Evolutionary conservation across 2,329 filamentous ascomycete genomes (phyloP), one percentile per base, ranked within the genome.

Genomic region (Fusarium sp.): DNA sequence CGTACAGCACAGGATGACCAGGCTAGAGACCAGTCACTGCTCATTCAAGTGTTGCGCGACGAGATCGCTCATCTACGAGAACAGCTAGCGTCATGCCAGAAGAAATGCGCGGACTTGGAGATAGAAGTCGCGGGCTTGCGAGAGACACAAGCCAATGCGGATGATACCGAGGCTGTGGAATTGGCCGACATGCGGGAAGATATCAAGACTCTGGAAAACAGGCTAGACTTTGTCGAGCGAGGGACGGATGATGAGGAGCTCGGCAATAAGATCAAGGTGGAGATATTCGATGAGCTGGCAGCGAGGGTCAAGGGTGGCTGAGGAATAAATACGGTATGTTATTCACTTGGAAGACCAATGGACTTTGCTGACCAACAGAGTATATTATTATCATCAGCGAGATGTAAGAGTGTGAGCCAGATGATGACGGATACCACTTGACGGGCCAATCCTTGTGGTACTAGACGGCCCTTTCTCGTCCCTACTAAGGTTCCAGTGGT

Each of bases 221-320:
- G 48, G n/a, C 30, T 50, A 15, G n/a, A 50, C 35, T 50, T 30
- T 2, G 19, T 50, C 7, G 48, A 50, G n/a, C 48, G 48, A n/a
- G 48, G 48, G 24, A 50, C 30, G 13, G 24, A 50, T 30, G 48
- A 50, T 3, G 48, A 14, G 7, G 48, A 9, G n/a, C 14, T 50
- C 19, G 13, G 33, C 11, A 40, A 40, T 2, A 50, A 17, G n/a
- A 40, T 50, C 7, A 50, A 50, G n/a, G 48, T 6, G 24, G 48
- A 50, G 7, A 50, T 50, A 13, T 50, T 50, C 2, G 48, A 50
- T 0, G 48, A 50, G 48, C 5, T 50, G 35, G 48, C 35, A 15
- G 47, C 33, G 13, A 50, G 47, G n/a, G 47, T 50, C 0, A 50
- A 20, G 33, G 47, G 47, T 35, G 5, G 45, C 43, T 45, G 26